These are phyloP conservation scores for Fagus crenata DNA, from an alignment of 306 rosid species.

Conservation along the genomic window DNA sequence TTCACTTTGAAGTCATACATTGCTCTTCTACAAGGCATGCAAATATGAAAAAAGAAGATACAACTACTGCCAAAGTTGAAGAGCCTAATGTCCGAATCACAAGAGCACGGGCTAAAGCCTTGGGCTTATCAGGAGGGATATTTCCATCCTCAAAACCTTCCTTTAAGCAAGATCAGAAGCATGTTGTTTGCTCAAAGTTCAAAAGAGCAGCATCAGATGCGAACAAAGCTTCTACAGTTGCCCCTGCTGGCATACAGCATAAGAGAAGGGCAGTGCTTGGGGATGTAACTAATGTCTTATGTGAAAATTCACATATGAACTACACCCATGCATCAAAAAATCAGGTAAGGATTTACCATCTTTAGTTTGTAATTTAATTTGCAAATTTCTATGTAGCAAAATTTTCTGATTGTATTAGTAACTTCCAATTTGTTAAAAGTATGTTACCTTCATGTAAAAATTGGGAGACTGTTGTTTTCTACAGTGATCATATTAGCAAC, in stretches of 20 bases:
- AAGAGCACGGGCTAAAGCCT: conserved; percentile 71
- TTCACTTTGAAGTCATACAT: conserved; percentile 30
- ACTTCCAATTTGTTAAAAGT: background rate
- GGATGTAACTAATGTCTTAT: conserved; percentile 57
- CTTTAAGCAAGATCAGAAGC: conserved; percentile 44
- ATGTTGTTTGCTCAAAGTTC: conserved; percentile 32
- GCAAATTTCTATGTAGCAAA: conserved; percentile 5
- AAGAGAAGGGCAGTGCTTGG: conserved; percentile 72
- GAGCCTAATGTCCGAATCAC: conserved; percentile 62
- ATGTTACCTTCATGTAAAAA: background rate
- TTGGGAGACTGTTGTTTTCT: background rate
- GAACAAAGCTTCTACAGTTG: conserved; percentile 32
- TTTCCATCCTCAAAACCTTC: conserved; percentile 45
- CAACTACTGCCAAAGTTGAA: conserved; percentile 47
- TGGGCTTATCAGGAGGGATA: conserved; percentile 40
- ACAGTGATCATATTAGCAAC: background rate
- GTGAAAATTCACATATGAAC: conserved; percentile 24
- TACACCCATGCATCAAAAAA: conserved; percentile 30
- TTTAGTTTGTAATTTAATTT: background rate
- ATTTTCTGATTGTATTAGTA: conserved; percentile 5
- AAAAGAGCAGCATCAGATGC: conserved; percentile 59
- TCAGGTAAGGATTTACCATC: conserved; percentile 42
- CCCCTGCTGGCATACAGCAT: conserved; percentile 43
- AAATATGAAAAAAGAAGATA: conserved; percentile 55
- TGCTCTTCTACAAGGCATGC: conserved; percentile 58